Base-by-base conservation (phyloP, 179 eudicot species). In the Camellia oleifera region DNA sequence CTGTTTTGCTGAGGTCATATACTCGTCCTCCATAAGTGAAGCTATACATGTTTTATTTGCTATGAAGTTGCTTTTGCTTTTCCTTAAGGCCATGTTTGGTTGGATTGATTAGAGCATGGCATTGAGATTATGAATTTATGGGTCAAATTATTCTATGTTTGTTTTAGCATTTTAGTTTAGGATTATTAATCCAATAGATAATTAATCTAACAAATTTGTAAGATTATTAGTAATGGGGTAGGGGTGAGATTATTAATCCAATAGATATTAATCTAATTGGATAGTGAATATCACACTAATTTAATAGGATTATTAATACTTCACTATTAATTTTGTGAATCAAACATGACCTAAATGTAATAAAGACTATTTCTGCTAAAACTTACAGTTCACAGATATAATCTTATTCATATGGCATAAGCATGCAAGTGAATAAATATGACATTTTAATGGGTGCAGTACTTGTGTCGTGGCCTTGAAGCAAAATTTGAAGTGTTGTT, bases 1-100 rank as follows among this genome's bases (percentile, higher is more conserved):
- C 98, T 69, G 98, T 95, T 45, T 89, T 95, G 69, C 77, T 95
- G 83, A 95, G 98, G 98, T 95, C 78, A 45, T 62, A 32, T 7
- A n/a, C 32, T 12, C 46, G 18, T 44, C 52, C 70, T 11, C 61
- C 32, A 2, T 54, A 32, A 8, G 11, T 23, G 62, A 23, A 23
- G 18, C 12, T 72, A n/a, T 54, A 3, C 50, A 32, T 68, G 11
- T 72, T 26, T 72, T 5, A 9, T 15, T 53, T 40, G 48, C 45
- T 67, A 13, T 17, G 15, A 40, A 42, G 17, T 40, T n/a, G 15
- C 42, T 71, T 71, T 46, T 48, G 48, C 56, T 26, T 26, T 26
- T 26, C 32, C 32, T 26, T 71, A 3, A 2, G 23, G 23, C 23
- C 23, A 20, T 20, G 23, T 20, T 20, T 20, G 23, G 23, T 20